Conservation (phyloP, 331 rosid species). For the Cydonia oblonga region DNA sequence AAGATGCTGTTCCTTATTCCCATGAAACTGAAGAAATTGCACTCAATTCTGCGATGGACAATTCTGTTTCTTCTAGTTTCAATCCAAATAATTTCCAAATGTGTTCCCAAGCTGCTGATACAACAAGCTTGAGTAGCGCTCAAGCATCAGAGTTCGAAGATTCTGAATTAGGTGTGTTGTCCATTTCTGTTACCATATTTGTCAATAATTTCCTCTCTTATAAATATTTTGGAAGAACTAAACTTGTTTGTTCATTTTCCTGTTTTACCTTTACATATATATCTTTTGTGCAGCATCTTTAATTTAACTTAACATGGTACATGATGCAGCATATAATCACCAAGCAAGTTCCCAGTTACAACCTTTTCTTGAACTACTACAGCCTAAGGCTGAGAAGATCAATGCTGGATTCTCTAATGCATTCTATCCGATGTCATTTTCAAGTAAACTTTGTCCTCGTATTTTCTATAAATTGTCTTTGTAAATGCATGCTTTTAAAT, state of each 20-base stretch:
- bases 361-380: conserved; percentile 32
- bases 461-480: background rate
- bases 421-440: conserved; percentile 21
- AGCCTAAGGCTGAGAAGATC: conserved; percentile 31
- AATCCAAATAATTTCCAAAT: conserved; percentile 34
- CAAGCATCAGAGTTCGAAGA: conserved; percentile 66
- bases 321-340: conserved; percentile 38
- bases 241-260: background rate
- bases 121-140: conserved; percentile 47
- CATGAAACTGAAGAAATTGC: conserved; percentile 24
- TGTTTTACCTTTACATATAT: background rate
- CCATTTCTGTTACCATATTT: background rate
- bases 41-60: conserved; percentile 35
- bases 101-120: conserved; percentile 45
- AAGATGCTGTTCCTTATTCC: conserved; percentile 26
- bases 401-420: conserved; percentile 26
- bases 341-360: conserved; percentile 38
- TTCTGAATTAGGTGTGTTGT: conserved; percentile 55
- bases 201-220: background rate
- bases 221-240: background rate
- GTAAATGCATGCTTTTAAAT: background rate
- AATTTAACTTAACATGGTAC: conserved; percentile 9
- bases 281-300: background rate
- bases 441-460: conserved; percentile 29
- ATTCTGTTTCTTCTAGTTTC: conserved; percentile 37